Percentiles rank a stretch among this genome's conserved stretches.
Evolutionary conservation across 1,284 basidiomycete genomes (phyloP).

Genomic region (Mixia osmundae): DNA sequence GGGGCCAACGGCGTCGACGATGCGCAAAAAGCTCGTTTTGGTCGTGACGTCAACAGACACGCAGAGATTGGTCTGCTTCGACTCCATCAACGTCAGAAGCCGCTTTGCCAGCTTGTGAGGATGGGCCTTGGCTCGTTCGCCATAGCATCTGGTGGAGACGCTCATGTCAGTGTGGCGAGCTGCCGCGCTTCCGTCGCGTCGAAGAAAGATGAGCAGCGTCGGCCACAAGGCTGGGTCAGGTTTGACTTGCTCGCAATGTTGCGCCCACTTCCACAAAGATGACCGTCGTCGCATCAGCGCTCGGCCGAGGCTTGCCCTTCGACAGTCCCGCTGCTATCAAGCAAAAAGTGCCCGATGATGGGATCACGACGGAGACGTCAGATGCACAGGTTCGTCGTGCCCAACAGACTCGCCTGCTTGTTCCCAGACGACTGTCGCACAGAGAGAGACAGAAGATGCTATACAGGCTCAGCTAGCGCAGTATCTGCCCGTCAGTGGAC

Average conservation of each 20-base stretch:
- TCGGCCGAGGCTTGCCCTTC: too few relatives aligned
- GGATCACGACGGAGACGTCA: neutral
- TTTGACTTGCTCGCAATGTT: too few relatives aligned
- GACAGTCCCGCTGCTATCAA: too few relatives aligned
- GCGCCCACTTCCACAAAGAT: too few relatives aligned
- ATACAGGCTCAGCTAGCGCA: neutral
- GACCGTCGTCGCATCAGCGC: too few relatives aligned
- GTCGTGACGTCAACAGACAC: conserved; percentile 88
- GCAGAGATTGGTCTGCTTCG: conserved; percentile 77
- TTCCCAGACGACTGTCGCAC: neutral
- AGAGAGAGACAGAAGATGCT: neutral
- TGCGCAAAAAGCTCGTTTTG: conserved; percentile 51
- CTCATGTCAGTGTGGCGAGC: too few relatives aligned
- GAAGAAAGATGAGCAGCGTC: too few relatives aligned
- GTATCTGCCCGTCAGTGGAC: neutral
- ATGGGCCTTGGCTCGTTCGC: conserved; percentile 4
- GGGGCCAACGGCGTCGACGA: conserved; percentile 70
- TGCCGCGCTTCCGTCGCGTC: too few relatives aligned
- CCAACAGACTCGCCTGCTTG: neutral
- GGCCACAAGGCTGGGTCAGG: too few relatives aligned
- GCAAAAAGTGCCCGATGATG: too few relatives aligned
- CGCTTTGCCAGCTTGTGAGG: conserved; percentile 5
- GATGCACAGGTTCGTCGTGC: neutral
- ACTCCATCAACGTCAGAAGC: conserved; percentile 59
- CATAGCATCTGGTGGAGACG: conserved; percentile 4